These are phyloP conservation scores for Aspergillus sp. DNA, from an alignment of 2,329 filamentous ascomycete genomes.

Conservation along the genomic window DNA sequence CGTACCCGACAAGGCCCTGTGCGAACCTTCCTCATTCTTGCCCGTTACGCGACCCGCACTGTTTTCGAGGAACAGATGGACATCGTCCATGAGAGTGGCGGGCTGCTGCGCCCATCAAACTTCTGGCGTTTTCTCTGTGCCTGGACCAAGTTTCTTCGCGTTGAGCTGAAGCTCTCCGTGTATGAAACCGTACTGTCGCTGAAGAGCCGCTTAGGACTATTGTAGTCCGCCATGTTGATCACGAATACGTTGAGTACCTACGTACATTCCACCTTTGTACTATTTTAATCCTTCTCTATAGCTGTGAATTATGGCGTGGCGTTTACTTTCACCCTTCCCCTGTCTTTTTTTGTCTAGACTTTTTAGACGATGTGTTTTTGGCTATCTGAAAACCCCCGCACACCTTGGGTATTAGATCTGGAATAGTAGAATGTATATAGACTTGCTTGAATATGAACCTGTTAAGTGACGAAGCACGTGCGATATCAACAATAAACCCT, in stretches of 20 bases:
- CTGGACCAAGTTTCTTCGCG: constrained; percentile 53
- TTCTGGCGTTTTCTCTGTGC: constrained; percentile 52
- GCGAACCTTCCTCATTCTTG: constrained; percentile 64
- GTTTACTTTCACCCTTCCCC: constrained; percentile 4
- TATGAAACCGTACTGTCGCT: constrained; percentile 59
- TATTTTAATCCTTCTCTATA: constrained; percentile 10
- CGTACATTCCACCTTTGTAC: neutral
- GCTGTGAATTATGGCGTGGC: constrained; percentile 19
- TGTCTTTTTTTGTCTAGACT: neutral
- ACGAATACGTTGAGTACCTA: neutral
- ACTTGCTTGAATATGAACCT: neutral
- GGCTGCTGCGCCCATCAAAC: constrained; percentile 54
- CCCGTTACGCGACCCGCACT: constrained; percentile 61
- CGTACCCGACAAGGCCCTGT: constrained; percentile 58
- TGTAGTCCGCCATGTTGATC: constrained; percentile 1
- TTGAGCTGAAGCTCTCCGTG: constrained; percentile 58
- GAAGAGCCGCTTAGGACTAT: constrained; percentile 50
- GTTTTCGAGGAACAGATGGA: constrained; percentile 64
- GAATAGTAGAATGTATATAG: constrained; percentile 8
- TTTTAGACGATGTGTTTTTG: neutral
- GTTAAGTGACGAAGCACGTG: neutral
- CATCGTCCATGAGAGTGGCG: constrained; percentile 46
- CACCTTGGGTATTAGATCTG: neutral
- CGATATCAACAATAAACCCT: neutral
- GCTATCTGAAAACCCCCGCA: neutral